Evolutionary conservation across 1,284 basidiomycete genomes (phyloP).

Genomic region (Malassezia equina): DNA sequence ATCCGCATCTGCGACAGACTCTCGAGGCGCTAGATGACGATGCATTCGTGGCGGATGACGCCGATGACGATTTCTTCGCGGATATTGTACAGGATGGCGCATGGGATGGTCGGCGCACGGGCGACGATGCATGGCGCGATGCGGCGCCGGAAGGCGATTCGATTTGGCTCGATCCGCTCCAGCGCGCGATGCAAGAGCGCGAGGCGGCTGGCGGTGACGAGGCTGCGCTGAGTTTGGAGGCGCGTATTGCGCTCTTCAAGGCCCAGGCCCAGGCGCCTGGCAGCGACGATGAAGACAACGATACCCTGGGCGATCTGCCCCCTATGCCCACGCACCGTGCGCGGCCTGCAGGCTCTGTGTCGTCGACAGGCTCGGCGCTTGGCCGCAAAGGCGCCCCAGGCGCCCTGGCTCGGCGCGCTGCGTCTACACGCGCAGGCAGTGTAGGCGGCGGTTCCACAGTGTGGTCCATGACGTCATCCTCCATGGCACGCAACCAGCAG

Average conservation of each 20-base stretch:
- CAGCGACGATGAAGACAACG: constrained; percentile 25
- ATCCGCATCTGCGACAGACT: constrained; percentile 83
- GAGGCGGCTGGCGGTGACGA: constrained; percentile 15
- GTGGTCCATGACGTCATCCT: constrained; percentile 75
- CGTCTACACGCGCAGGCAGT: constrained; percentile 30
- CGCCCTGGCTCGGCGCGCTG: constrained; percentile 35
- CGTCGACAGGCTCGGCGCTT: constrained; percentile 24
- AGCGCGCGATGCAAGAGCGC: constrained; percentile 25
- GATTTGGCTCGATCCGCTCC: constrained; percentile 32
- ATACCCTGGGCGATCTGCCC: constrained; percentile 25
- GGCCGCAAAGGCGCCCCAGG: constrained; percentile 35
- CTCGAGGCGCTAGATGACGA: constrained; percentile 94
- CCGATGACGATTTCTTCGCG: constrained; percentile 54
- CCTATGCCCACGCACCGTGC: constrained; percentile 18
- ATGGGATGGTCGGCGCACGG: constrained; percentile 22
- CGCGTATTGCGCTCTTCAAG: constrained; percentile 43
- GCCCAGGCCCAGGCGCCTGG: constrained; percentile 6
- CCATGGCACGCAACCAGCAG: constrained; percentile 85
- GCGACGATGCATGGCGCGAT: constrained; percentile 32
- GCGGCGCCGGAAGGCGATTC: constrained; percentile 41
- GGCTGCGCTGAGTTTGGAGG: constrained; percentile 34
- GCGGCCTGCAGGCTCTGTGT: constrained; percentile 11
- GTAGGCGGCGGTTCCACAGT: constrained; percentile 37
- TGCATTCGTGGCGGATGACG: constrained; percentile 55
- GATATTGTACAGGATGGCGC: constrained; percentile 58